A percentile compares a stretch with the other conserved stretches of the same genome.
These are phyloP conservation scores for Patellaria atrata DNA, from an alignment of 495 filamentous ascomycete genomes.

Conservation along the genomic window DNA sequence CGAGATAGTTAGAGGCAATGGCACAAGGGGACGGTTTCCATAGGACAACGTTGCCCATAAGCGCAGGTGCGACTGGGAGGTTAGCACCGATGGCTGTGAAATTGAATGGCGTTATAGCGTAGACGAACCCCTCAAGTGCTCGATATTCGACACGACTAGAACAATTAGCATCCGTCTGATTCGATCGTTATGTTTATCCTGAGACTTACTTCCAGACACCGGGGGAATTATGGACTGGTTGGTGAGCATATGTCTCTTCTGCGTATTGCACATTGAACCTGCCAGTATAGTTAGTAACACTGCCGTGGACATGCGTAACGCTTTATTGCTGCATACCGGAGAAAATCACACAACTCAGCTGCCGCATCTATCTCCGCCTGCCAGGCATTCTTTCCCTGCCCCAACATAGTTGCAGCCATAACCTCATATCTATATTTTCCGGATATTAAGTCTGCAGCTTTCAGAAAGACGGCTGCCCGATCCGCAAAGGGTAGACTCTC, in stretches of 20 bases:
- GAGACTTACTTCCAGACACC: constrained; percentile 28
- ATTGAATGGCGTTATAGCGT: constrained; percentile 32
- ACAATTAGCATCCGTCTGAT: constrained; percentile 6
- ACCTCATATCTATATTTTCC: constrained; percentile 86
- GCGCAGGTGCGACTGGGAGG: constrained; percentile 27
- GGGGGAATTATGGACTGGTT: constrained; percentile 27
- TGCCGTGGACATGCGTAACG: too few species aligned
- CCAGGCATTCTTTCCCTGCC: constrained; percentile 93
- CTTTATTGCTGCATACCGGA: too few species aligned
- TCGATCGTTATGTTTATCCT: background rate
- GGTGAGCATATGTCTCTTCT: constrained; percentile 27
- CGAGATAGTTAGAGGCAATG: constrained; percentile 28
- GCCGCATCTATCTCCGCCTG: constrained; percentile 94
- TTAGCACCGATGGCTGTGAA: constrained; percentile 32
- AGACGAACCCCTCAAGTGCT: constrained; percentile 31
- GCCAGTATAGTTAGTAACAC: too few species aligned
- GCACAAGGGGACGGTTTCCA: constrained; percentile 30
- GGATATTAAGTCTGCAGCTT: constrained; percentile 77
- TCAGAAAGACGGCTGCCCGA: constrained; percentile 84
- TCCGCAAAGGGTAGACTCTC: constrained; percentile 71
- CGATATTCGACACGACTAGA: constrained; percentile 28
- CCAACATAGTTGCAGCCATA: constrained; percentile 86
- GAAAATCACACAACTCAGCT: constrained; percentile 81
- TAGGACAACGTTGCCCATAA: constrained; percentile 32
- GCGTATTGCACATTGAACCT: constrained; percentile 37